Conservation (phyloP, 176 grass and related monocot species). For the Bonia amplexicaulis region DNA sequence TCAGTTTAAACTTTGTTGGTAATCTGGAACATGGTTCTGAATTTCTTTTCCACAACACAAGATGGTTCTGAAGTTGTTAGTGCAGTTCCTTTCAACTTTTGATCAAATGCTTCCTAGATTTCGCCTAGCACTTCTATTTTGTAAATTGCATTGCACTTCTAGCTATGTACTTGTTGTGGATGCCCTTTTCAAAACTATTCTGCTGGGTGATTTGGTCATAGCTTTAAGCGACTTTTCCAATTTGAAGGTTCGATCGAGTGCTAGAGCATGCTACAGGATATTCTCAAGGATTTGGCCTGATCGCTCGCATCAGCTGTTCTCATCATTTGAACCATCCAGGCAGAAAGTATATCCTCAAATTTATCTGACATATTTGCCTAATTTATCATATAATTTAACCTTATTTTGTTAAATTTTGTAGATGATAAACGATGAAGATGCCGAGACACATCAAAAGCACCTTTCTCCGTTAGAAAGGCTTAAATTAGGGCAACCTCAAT, state of each 20-base stretch:
- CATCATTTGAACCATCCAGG: slow-evolving; percentile 79
- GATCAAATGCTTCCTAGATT: not conserved
- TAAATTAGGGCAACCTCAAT: slow-evolving; percentile 26
- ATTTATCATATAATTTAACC: slow-evolving; percentile 1
- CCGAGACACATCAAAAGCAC: slow-evolving; percentile 51
- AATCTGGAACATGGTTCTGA: too few species aligned
- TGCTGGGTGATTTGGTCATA: not conserved
- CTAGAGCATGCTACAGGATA: slow-evolving; percentile 80
- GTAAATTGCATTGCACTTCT: not conserved
- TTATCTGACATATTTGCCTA: not conserved
- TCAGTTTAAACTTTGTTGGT: not conserved
- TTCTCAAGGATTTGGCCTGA: slow-evolving; percentile 89
- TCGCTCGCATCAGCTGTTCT: slow-evolving; percentile 61
- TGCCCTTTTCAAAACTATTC: not conserved
- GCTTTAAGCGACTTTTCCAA: not conserved
- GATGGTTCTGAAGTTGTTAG: not conserved
- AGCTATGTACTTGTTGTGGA: not conserved
- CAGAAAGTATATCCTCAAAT: slow-evolving; percentile 67
- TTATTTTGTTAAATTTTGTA: slow-evolving; percentile 26
- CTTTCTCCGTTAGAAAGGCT: slow-evolving; percentile 37
- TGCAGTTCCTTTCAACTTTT: not conserved
- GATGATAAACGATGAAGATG: slow-evolving; percentile 69
- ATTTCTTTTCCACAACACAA: not conserved
- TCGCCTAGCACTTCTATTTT: not conserved
- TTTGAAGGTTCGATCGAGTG: slow-evolving; percentile 68